Base-by-base conservation (phyloP, 352 stramenopile species). In the Phytophthora brassicae region DNA sequence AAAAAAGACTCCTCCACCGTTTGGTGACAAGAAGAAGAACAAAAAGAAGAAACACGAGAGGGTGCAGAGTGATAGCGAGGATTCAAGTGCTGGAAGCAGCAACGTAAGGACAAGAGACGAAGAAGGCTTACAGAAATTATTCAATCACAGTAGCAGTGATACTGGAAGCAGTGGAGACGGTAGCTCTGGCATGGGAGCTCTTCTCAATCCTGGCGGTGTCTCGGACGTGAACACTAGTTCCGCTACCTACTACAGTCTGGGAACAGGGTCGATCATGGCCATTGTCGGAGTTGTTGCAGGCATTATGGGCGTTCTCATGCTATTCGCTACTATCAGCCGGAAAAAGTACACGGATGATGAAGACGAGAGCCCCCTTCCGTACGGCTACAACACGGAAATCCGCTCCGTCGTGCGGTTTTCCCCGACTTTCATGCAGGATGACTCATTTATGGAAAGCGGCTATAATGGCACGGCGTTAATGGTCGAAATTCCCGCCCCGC, bases 281-380 rank as follows among this genome's bases (percentile, higher is more conserved):
- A 86, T 92, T 51, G 70, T 89, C 42, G 81, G 83, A 14, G 83
- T 92, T 19, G 49, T 92, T 14, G 73, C 74, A n/a, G 77, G 81
- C 22, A 84, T 92, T 29, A 62, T 66, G 33, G 77, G 76, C 8
- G 74, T 89, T 35, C 41, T 89, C 7, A 45, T 72, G 17, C 52
- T 90, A 17, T 89, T 90, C 33, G 77, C 81, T 12, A 53, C 73
- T 14, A 90, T 88, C 44, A 72, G 76, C 13, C 77, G 81, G 12
- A 89, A 84, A 55, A 82, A 83, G 38, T 88, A 88, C 44, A 60
- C 63, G 1, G 57, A 77, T 13, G 81, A 88, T 20, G 79, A 90
- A 29, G 74, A 79, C 39, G 64, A 79, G 13, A 78, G 79, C 38
- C 74, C 75, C 20, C 45, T 72, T 19, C 64, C 66, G 7, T 73